phyloP scores from a whole-genome alignment of 208 protist species.

The Phytomonas sp. region DNA sequence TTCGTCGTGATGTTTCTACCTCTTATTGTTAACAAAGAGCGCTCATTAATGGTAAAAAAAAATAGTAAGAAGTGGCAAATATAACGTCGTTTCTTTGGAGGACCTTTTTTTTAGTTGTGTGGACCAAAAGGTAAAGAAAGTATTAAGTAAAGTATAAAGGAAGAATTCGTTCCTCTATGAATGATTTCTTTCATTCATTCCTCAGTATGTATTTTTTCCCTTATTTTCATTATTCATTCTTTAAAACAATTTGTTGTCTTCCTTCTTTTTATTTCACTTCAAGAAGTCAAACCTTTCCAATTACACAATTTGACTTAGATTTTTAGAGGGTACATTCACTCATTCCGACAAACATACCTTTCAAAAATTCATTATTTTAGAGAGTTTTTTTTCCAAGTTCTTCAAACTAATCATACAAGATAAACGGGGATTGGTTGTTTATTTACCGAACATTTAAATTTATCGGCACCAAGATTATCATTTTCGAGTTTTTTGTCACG shows the following conservation, averaged over 20 bases:
- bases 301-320: background rate
- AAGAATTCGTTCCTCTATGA: background rate
- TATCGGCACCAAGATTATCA: background rate
- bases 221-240: background rate
- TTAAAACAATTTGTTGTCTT: constrained; percentile 3
- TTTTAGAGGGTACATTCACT: constrained; percentile 10
- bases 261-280: constrained; percentile 14
- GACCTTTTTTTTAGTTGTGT: background rate
- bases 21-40: background rate
- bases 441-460: background rate
- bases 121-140: background rate
- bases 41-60: background rate
- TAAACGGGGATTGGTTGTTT: background rate
- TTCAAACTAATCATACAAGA: constrained; percentile 2
- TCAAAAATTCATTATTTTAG: background rate
- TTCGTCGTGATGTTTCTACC: background rate
- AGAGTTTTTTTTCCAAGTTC: background rate
- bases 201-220: background rate
- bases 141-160: background rate
- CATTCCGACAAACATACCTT: background rate
- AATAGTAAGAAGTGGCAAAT: background rate
- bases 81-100: background rate
- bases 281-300: background rate
- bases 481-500: background rate
- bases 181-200: background rate